These are phyloP conservation scores for Fraxinus ornus DNA, from an alignment of 305 asterid genomes.

Conservation along the genomic window DNA sequence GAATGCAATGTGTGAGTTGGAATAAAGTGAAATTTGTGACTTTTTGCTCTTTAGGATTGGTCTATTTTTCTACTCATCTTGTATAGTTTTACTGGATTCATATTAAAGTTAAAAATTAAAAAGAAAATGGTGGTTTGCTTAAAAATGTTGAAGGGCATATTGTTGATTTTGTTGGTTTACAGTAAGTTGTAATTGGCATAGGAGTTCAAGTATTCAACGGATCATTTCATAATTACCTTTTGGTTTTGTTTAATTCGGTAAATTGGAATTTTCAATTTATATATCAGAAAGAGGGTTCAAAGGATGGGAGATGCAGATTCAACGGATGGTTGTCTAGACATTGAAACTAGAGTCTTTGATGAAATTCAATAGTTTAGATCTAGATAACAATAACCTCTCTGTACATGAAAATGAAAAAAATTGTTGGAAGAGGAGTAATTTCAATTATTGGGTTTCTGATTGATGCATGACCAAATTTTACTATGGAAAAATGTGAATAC, in stretches of 20 bases:
- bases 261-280: background rate
- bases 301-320: conserved; percentile 47
- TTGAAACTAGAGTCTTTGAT: conserved; percentile 18
- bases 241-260: background rate
- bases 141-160: background rate
- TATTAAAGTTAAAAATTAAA: background rate
- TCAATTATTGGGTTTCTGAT: background rate
- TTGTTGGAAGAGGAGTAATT: background rate
- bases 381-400: background rate
- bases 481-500: too few species aligned
- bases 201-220: background rate
- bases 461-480: too few species aligned
- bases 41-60: background rate
- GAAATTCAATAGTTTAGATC: background rate
- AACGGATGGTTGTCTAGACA: conserved; percentile 45
- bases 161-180: background rate
- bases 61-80: background rate
- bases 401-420: background rate
- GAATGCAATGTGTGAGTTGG: background rate
- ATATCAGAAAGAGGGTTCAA: conserved; percentile 18
- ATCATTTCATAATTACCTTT: background rate
- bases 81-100: conserved; percentile 14
- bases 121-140: background rate
- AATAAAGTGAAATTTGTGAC: background rate
- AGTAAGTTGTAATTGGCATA: background rate